Conservation (phyloP, 139 green algal species). For the Ettlia oleoabundans region DNA sequence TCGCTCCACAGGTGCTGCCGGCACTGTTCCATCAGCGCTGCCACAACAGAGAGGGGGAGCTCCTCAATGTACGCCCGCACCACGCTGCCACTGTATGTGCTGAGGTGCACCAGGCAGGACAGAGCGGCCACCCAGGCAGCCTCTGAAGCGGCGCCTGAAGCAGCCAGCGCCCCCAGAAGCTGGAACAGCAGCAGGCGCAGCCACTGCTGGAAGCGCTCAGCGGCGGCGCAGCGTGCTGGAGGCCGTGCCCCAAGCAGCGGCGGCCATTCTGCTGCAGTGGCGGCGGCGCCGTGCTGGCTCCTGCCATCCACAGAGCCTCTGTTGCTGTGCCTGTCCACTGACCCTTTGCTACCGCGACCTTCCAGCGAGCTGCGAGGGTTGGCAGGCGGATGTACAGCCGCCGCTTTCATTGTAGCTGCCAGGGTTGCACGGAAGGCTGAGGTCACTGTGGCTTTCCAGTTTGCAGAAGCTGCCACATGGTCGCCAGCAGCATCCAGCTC, state of each 20-base stretch:
- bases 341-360: background rate
- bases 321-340: background rate
- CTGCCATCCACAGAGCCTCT: background rate
- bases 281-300: background rate
- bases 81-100: slow-evolving; percentile 52
- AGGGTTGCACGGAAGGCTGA: slow-evolving; percentile 36
- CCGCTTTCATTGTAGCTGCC: slow-evolving; percentile 1
- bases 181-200: slow-evolving; percentile 74
- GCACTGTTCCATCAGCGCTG: slow-evolving; percentile 62
- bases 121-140: slow-evolving; percentile 70
- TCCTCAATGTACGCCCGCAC: slow-evolving; percentile 51
- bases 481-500: slow-evolving; percentile 2
- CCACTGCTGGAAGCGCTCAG: slow-evolving; percentile 62
- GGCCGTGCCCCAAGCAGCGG: slow-evolving; percentile 26
- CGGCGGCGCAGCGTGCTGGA: background rate
- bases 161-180: slow-evolving; percentile 55
- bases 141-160: slow-evolving; percentile 11
- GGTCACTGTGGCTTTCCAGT: slow-evolving; percentile 39
- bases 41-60: slow-evolving; percentile 53
- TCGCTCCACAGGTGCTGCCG: slow-evolving; percentile 51
- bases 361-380: background rate
- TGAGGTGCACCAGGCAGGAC: slow-evolving; percentile 68
- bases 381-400: no score
- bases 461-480: no score
- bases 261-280: slow-evolving; percentile 29